A percentile compares a stretch with the other conserved stretches of the same genome.
phyloP scores from a whole-genome alignment of 2,329 filamentous ascomycete species.

The Penicillium sp. region DNA sequence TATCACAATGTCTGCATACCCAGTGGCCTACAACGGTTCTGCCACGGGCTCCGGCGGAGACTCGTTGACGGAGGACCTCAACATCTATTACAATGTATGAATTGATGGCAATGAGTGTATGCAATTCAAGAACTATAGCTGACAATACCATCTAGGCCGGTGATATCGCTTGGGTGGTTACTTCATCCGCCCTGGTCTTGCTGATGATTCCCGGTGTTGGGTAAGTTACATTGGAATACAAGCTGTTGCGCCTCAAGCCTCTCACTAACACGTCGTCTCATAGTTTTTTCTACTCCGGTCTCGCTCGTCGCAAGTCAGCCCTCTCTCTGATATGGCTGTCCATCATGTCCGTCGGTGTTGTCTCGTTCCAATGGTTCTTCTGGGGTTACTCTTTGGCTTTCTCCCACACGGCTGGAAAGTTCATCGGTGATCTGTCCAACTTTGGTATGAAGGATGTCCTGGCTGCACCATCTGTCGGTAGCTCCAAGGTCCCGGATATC shows the following conservation, averaged over 20 bases:
- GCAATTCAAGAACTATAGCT: slow-evolving; percentile 15
- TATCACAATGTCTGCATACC: slow-evolving; percentile 43
- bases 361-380: slow-evolving; percentile 94
- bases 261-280: too few species aligned
- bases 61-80: slow-evolving; percentile 72
- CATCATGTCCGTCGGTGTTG: slow-evolving; percentile 78
- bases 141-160: slow-evolving; percentile 63
- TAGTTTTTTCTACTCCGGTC: slow-evolving; percentile 90
- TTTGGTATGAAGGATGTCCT: slow-evolving; percentile 80
- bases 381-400: slow-evolving; percentile 88
- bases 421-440: slow-evolving; percentile 79
- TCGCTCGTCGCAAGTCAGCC: slow-evolving; percentile 86
- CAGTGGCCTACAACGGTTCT: slow-evolving; percentile 69
- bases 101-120: neutral
- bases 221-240: slow-evolving; percentile 45
- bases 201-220: slow-evolving; percentile 93
- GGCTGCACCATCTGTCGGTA: slow-evolving; percentile 75
- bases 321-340: slow-evolving; percentile 85
- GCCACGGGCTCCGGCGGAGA: slow-evolving; percentile 66
- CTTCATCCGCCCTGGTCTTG: slow-evolving; percentile 77
- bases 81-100: slow-evolving; percentile 74
- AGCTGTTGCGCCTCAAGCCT: too few species aligned
- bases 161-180: slow-evolving; percentile 81
- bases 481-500: slow-evolving; percentile 75
- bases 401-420: slow-evolving; percentile 76